A percentile compares a stretch with the other conserved stretches of the same genome.
Evolutionary conservation across 768 basidiomycete species (phyloP).

Genomic region (Auriculariales sp.): DNA sequence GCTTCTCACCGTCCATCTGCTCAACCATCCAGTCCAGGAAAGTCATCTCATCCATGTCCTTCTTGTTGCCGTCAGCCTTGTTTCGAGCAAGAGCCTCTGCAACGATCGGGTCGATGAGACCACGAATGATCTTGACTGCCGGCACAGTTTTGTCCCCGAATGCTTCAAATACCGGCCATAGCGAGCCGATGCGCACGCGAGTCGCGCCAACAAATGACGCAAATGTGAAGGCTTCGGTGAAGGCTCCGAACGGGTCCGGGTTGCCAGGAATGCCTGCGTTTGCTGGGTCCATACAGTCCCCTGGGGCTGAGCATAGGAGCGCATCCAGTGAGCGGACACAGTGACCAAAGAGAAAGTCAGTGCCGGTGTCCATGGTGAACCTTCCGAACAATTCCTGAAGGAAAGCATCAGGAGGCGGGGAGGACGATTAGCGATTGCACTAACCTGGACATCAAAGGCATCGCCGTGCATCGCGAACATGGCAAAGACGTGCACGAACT

Average conservation of each 20-base stretch:
- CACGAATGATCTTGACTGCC: slow-evolving; percentile 9
- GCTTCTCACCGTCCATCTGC: not conserved
- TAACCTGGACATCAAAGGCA: slow-evolving; percentile 8
- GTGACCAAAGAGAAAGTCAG: slow-evolving; percentile 14
- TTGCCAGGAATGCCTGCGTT: not conserved
- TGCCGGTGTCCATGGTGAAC: slow-evolving; percentile 13
- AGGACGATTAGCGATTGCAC: not conserved
- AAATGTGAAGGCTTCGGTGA: slow-evolving; percentile 7
- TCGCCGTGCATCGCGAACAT: slow-evolving; percentile 1
- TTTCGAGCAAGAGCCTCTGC: slow-evolving; percentile 3
- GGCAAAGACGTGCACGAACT: slow-evolving; percentile 7
- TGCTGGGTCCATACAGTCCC: no score
- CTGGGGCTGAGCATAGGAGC: no score
- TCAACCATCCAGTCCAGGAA: slow-evolving; percentile 12
- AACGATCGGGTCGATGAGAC: slow-evolving; percentile 11
- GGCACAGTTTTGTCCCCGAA: slow-evolving; percentile 7
- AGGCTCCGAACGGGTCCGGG: slow-evolving; percentile 1
- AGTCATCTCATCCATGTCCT: slow-evolving; percentile 5
- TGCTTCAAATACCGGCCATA: slow-evolving; percentile 14
- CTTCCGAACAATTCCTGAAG: slow-evolving; percentile 9
- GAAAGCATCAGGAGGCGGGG: no score
- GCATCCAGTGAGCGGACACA: slow-evolving; percentile 4
- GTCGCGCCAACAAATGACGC: slow-evolving; percentile 3
- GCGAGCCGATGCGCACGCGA: slow-evolving; percentile 9
- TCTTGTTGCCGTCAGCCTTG: not conserved